These are phyloP conservation scores for Penicillium lividum DNA, from an alignment of 495 filamentous ascomycete genomes.

Conservation along the genomic window DNA sequence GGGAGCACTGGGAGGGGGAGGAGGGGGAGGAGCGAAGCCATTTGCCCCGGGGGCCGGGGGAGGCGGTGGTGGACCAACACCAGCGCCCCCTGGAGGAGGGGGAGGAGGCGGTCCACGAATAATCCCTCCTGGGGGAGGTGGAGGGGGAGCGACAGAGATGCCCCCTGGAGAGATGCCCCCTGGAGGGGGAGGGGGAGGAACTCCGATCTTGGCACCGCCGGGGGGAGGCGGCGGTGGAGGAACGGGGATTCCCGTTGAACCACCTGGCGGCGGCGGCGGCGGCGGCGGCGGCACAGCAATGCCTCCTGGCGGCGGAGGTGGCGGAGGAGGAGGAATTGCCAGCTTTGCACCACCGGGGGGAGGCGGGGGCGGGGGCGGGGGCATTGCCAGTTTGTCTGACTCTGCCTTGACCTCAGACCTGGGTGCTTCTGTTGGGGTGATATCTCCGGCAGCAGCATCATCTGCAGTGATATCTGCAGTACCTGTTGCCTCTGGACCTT, in stretches of 20 bases:
- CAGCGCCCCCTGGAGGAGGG: conserved; percentile 46
- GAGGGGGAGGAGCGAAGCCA: conserved; percentile 51
- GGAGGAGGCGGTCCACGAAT: conserved; percentile 49
- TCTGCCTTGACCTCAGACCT: conserved; percentile 27
- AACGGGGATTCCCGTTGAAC: conserved; percentile 22
- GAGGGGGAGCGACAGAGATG: conserved; percentile 35
- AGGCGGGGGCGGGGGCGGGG: conserved; percentile 46
- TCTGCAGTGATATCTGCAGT: conserved; percentile 45
- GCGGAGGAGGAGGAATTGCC: conserved; percentile 43
- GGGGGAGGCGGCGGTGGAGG: conserved; percentile 50
- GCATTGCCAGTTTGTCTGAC: conserved; percentile 34
- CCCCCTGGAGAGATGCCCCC: conserved; percentile 36
- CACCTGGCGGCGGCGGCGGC: conserved; percentile 38
- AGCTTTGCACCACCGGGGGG: conserved; percentile 15
- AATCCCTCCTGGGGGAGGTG: conserved; percentile 32
- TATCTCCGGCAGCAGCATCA: conserved; percentile 41
- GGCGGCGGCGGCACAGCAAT: conserved; percentile 28
- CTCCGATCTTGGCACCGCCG: conserved; percentile 27
- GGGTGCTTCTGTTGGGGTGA: conserved; percentile 19
- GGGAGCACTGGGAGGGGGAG: conserved; percentile 58
- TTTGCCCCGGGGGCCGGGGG: conserved; percentile 48
- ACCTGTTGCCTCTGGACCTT: conserved; percentile 60
- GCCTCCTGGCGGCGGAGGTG: conserved; percentile 42
- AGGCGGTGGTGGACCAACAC: conserved; percentile 54
- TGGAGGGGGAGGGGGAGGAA: conserved; percentile 32